These are phyloP conservation scores for Paspalum vaginatum DNA, from an alignment of 176 grass and related monocot genomes.

Conservation along the genomic window DNA sequence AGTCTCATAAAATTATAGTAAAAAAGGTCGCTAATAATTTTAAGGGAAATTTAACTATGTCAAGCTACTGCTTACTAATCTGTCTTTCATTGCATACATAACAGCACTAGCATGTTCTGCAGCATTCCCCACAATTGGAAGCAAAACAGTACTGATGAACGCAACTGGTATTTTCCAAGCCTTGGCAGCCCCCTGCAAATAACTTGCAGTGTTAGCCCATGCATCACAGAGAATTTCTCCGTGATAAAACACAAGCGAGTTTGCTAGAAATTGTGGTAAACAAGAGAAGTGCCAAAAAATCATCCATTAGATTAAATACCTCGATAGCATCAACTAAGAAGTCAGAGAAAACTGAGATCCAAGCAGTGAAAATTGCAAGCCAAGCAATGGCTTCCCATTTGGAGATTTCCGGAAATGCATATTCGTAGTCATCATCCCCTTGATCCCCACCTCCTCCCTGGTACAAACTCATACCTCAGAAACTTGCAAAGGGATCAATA, in stretches of 20 bases:
- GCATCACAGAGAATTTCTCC: background rate
- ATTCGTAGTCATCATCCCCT: slow-evolving; percentile 25
- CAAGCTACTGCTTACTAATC: slow-evolving; percentile 56
- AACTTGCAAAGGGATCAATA: background rate
- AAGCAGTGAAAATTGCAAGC: slow-evolving; percentile 71
- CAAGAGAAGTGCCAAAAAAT: background rate
- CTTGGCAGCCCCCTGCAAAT: slow-evolving; percentile 61
- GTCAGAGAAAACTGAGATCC: slow-evolving; percentile 72
- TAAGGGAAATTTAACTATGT: no score
- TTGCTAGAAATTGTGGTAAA: background rate
- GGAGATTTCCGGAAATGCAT: slow-evolving; percentile 49
- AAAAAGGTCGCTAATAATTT: background rate
- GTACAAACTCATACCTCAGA: slow-evolving; percentile 31
- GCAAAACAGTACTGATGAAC: slow-evolving; percentile 85
- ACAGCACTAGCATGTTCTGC: slow-evolving; percentile 79
- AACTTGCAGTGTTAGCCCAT: background rate
- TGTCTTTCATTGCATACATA: slow-evolving; percentile 86
- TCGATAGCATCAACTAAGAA: slow-evolving; percentile 70
- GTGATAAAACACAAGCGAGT: slow-evolving; percentile 11
- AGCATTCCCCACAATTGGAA: slow-evolving; percentile 85
- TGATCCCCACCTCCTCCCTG: slow-evolving; percentile 50
- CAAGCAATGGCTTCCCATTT: slow-evolving; percentile 74
- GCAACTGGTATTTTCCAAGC: slow-evolving; percentile 70
- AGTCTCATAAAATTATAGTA: background rate
- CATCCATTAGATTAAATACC: slow-evolving; percentile 26